Percentiles rank a stretch among this genome's conserved stretches.
phyloP scores from a whole-genome alignment of 2,329 filamentous ascomycete species.

The Stemphylium lycopersici region DNA sequence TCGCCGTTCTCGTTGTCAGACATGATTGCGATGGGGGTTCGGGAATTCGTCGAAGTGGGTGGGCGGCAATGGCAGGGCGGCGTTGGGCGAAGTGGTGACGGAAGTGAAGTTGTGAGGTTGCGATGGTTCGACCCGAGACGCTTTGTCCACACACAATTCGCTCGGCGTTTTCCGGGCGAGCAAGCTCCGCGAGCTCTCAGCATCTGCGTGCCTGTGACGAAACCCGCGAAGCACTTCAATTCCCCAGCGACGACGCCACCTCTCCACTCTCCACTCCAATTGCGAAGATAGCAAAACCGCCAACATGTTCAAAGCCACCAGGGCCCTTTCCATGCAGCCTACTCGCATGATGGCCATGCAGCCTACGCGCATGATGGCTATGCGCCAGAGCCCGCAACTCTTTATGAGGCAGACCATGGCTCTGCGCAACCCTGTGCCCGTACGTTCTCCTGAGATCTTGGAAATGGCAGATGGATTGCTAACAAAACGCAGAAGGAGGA shows the following conservation, averaged over 20 bases:
- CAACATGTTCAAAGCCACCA: slow-evolving; percentile 47
- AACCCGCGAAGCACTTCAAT: slow-evolving; percentile 35
- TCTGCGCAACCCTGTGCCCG: slow-evolving; percentile 68
- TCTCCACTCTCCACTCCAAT: slow-evolving; percentile 36
- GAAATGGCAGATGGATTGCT: slow-evolving; percentile 36
- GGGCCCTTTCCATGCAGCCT: slow-evolving; percentile 48
- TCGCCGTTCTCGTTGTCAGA: slow-evolving; percentile 68
- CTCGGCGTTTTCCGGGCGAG: slow-evolving; percentile 38
- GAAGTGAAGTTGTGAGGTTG: slow-evolving; percentile 38
- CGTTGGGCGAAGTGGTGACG: slow-evolving; percentile 34
- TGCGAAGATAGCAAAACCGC: slow-evolving; percentile 4
- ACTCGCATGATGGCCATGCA: slow-evolving; percentile 51
- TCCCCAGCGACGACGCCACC: slow-evolving; percentile 25
- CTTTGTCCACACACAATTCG: slow-evolving; percentile 45
- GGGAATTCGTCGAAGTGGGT: slow-evolving; percentile 22
- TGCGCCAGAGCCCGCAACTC: slow-evolving; percentile 46
- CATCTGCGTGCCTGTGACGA: slow-evolving; percentile 35
- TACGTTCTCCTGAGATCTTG: slow-evolving; percentile 55
- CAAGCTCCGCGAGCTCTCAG: slow-evolving; percentile 31
- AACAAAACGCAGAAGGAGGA: slow-evolving; percentile 64
- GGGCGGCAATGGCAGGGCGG: slow-evolving; percentile 39
- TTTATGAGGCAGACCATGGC: slow-evolving; percentile 56
- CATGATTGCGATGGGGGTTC: slow-evolving; percentile 71
- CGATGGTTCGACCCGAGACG: slow-evolving; percentile 42
- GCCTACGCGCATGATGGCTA: slow-evolving; percentile 50